Evolutionary conservation across 352 stramenopile species (phyloP), one percentile per base, ranked within the genome.

Genomic region (Phytophthora vignae): DNA sequence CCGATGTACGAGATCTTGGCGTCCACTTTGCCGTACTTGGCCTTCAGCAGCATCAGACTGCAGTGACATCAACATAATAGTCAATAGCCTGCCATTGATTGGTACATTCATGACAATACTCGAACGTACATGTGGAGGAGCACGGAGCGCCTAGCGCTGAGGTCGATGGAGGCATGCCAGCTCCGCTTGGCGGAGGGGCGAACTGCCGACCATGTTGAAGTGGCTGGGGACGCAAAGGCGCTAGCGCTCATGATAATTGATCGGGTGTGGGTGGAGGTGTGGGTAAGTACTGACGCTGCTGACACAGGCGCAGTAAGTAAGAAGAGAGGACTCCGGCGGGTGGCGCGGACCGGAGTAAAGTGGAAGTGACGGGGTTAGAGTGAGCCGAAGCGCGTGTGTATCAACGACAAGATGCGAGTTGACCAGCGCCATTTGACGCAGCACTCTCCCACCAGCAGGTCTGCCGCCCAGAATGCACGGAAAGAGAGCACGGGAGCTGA

Each of bases 1-100:
- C 77, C 83, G 27, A 90, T 89, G 63, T 85, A 85, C 66, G 81
- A 89, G 62, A 88, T 89, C 64, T 87, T 87, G 54, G 72, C 36
- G 57, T 90, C 83, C 21, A 90, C 72, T 36, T 77, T 83, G 57
- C 81, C 77, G 66, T 89, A 90, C 67, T 89, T 90, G 69, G 73
- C 77, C 74, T 89, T 89, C 48, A 90, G 77, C 49, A 90, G 66
- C 55, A 90, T 31, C 31, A 90, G 53, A 58, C 80, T 88, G 59
- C 44, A 55, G 8, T 36, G 10, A 44, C 15, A 60, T 1, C 40
- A 64, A 15, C 31, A 55, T 8, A 55, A 50, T 25, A 4, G 8
- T 12, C 4, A 62, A 33, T 22, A 42, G 33, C 17, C 19, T 53
- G 9, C 19, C 29, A 40, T 12, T 29, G 27, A 31, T 48, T 33